Base-by-base conservation (phyloP, 2,329 filamentous ascomycete species). In the Xylaria multiplex region DNA sequence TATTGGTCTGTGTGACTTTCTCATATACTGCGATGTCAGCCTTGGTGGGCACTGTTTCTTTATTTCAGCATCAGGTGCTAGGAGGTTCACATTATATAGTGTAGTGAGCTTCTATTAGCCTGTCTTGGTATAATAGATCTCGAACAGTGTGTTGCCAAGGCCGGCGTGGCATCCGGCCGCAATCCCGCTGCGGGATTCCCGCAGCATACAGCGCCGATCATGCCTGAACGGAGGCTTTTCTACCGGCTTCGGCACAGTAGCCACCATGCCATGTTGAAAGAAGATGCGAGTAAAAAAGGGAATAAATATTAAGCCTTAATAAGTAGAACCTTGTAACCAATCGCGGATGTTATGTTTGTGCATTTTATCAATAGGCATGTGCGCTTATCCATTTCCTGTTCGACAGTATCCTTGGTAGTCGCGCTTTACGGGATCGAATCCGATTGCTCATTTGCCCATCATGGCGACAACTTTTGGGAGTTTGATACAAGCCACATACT, bases 181-280 rank as follows among this genome's bases (percentile, higher is more conserved):
- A 27, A 22, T 49, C 35, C n/a, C n/a, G n/a, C n/a, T n/a, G n/a
- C n/a, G n/a, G n/a, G n/a, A n/a, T n/a, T n/a, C n/a, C 63, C 53
- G 60, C 19, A 30, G 14, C 24, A 60, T 62, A 60, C 59, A 60
- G 56, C 43, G 60, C 46, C 35, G 64, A 67, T 66, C 49, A 46
- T 62, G 37, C 24, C 60, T 52, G 37, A 43, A 62, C 64, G 66
- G 64, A 64, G 54, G 56, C 57, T 67, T 53, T 50, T 42, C 49
- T 45, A 30, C 64, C 64, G 63, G 66, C 52, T 46, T 46, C 60
- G 56, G 64, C 59, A 40, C 30, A 37, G 32, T 14, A 48, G 27
- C 37, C n/a, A 22, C 22, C 7, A 19, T 42, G 27, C 37, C 22
- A n/a, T 55, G 49, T 32, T 16, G 35, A 46, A 46, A 42, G 61